These are phyloP conservation scores for Alternaria metachromatica DNA, from an alignment of 2,329 filamentous ascomycete genomes.

Conservation along the genomic window DNA sequence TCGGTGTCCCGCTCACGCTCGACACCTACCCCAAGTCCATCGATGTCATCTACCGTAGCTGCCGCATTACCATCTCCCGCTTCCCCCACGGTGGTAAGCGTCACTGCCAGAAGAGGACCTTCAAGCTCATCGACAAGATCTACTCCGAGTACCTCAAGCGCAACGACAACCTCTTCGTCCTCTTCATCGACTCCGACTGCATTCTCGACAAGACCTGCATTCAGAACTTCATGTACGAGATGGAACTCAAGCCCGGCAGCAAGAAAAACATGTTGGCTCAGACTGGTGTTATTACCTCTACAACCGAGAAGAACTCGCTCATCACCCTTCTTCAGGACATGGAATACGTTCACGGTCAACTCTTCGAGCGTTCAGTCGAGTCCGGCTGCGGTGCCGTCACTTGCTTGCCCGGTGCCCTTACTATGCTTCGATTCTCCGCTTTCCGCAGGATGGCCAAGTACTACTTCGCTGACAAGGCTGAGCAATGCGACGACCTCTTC, in stretches of 20 bases:
- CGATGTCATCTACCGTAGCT: slow-evolving; percentile 82
- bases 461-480: slow-evolving; percentile 96
- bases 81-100: slow-evolving; percentile 95
- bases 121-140: slow-evolving; percentile 90
- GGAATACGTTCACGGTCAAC: slow-evolving; percentile 96
- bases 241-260: slow-evolving; percentile 95
- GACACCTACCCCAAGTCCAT: slow-evolving; percentile 87
- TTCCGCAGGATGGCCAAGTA: slow-evolving; percentile 97
- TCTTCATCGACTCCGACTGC: slow-evolving; percentile 98
- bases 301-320: slow-evolving; percentile 83
- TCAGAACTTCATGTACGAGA: slow-evolving; percentile 98
- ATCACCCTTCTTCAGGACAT: slow-evolving; percentile 96
- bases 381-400: slow-evolving; percentile 94
- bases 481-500: slow-evolving; percentile 93
- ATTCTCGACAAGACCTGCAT: slow-evolving; percentile 90
- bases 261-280: slow-evolving; percentile 93
- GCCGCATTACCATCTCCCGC: slow-evolving; percentile 86
- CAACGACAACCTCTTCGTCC: slow-evolving; percentile 91
- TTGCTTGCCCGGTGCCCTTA: slow-evolving; percentile 92
- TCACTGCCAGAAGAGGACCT: slow-evolving; percentile 91
- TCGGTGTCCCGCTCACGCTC: slow-evolving; percentile 80
- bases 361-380: slow-evolving; percentile 95
- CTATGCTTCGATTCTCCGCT: slow-evolving; percentile 93
- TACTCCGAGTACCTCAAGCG: slow-evolving; percentile 85
- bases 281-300: slow-evolving; percentile 96